These are phyloP conservation scores for Pneumocystis carinii DNA, from an alignment of 1,139 yeast species.

Conservation along the genomic window DNA sequence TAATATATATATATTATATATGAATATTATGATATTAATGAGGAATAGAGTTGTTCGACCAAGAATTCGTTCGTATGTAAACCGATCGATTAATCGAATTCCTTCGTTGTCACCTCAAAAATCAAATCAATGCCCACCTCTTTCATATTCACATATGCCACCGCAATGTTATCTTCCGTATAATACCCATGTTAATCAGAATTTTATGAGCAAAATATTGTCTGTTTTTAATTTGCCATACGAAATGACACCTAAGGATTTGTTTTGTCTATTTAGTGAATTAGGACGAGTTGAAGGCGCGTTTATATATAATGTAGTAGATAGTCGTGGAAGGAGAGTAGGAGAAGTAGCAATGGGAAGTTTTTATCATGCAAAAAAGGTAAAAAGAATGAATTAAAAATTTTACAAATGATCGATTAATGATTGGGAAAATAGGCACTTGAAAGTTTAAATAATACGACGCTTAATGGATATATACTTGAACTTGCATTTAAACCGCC, in stretches of 20 bases:
- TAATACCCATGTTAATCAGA: background rate
- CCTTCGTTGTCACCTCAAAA: background rate
- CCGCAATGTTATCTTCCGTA: background rate
- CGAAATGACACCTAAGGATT: constrained; percentile 1
- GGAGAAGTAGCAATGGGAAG: constrained; percentile 1
- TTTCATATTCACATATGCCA: background rate
- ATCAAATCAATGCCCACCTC: background rate
- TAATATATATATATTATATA: background rate
- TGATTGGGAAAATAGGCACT: background rate
- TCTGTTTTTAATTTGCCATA: background rate
- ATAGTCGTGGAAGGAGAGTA: background rate
- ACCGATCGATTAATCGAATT: background rate
- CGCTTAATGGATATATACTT: constrained; percentile 1
- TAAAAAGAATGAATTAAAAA: background rate
- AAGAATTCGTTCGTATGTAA: background rate
- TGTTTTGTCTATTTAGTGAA: background rate
- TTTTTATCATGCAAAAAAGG: constrained; percentile 1
- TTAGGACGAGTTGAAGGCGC: constrained; percentile 1
- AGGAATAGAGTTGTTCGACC: background rate
- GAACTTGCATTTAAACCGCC: background rate
- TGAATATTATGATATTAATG: too few species aligned
- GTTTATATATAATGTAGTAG: background rate
- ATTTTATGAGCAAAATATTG: background rate
- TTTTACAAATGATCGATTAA: background rate
- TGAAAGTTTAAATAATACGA: background rate